Evolutionary conservation across 768 basidiomycete species (phyloP), one percentile per base, ranked within the genome.

Genomic region (Leucocoprinus sp.): DNA sequence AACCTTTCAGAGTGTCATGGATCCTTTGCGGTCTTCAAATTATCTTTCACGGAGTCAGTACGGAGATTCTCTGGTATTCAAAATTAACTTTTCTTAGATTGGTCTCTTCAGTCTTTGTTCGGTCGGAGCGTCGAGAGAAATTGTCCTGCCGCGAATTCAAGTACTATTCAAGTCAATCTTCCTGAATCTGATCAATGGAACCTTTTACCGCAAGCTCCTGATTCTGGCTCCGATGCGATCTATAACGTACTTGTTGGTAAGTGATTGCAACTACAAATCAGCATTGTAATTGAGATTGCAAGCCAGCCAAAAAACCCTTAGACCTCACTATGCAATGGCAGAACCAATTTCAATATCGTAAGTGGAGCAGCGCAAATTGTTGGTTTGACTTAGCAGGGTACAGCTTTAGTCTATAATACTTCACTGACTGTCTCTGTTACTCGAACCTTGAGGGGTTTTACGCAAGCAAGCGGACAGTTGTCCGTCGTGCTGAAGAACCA

Each of bases 381-480:
- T 17, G 19, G 18, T 23, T 21, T 28, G 27, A 42, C 38, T 28
- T 45, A 33, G 26, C 33, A 28, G 29, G 37, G 17, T 23, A 2
- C 34, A 40, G 33, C 39, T 26, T 19, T 22, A 24, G n/a, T 28
- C 22, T 27, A 11, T 53, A 24, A 71, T 38, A 58, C 63, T 6
- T 63, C 70, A 5, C 70, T 75, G 2, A 71, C 78, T 0, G 63
- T 85, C 39, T 79, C 76, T 17, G 67, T 89, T 3, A 76, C 71
- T 26, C 81, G 95, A 9, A 80, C 78, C 0, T 70, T 95, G 17
- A 74, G 73, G 29, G 86, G 90, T 15, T 71, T 78, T 9, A 81
- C 76, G 43, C 92, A 93, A 60, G 82, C 81, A 8, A 75, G 72
- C 36, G 93, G 91, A 3, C 70, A 75, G 12, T 78, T 99, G 15